These are phyloP conservation scores for Saccharomyces hybrid DNA, from an alignment of 1,139 yeast species.

Conservation along the genomic window DNA sequence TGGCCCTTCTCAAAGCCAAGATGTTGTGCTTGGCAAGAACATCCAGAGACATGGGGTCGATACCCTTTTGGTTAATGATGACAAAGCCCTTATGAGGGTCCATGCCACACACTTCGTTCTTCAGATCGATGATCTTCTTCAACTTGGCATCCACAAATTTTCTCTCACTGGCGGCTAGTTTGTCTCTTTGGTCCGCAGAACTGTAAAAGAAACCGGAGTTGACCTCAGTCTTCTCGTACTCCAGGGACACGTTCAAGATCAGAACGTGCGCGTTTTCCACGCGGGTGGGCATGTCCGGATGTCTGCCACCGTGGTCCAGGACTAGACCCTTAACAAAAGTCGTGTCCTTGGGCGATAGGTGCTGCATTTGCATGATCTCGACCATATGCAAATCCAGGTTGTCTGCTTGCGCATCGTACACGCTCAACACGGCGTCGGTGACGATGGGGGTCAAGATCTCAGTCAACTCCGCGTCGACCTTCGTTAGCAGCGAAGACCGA, in stretches of 20 bases:
- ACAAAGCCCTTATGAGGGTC: conserved; percentile 77
- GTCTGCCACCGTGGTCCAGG: conserved; percentile 97
- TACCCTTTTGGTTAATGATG: conserved; percentile 95
- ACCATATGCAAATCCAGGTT: conserved; percentile 90
- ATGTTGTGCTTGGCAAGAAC: conserved; percentile 89
- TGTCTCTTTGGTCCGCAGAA: conserved; percentile 92
- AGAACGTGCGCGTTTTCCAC: conserved; percentile 78
- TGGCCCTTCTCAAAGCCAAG: conserved; percentile 93
- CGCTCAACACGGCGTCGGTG: conserved; percentile 89
- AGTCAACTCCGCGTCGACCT: conserved; percentile 67
- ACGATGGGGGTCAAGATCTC: conserved; percentile 87
- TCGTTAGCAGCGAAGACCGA: conserved; percentile 79
- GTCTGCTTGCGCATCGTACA: conserved; percentile 45
- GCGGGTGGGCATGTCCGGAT: conserved; percentile 96
- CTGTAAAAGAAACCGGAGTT: conserved; percentile 95
- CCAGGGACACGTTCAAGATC: conserved; percentile 87
- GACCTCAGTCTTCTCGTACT: conserved; percentile 96
- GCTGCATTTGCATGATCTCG: conserved; percentile 98
- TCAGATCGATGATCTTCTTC: conserved; percentile 83
- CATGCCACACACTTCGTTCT: conserved; percentile 81
- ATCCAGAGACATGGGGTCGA: conserved; percentile 96
- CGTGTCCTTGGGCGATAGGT: conserved; percentile 78
- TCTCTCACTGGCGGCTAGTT: conserved; percentile 88
- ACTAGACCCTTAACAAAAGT: conserved; percentile 82
- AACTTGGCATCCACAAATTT: conserved; percentile 92